Conservation (phyloP, 495 filamentous ascomycete species). For the Bacidia gigantensis region DNA sequence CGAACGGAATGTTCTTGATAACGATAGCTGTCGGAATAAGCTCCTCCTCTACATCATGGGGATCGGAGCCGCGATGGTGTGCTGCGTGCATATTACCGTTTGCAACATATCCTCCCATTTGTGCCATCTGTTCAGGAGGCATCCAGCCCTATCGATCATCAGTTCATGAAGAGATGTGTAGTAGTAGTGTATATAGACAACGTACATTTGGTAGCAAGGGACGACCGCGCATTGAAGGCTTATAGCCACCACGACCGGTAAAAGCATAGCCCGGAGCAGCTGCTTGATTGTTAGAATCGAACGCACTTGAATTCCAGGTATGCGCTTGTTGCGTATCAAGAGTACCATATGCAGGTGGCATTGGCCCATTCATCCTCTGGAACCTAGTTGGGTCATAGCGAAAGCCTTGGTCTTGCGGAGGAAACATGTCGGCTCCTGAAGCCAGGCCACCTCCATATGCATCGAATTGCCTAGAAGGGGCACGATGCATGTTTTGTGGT, state of each 20-base stretch:
- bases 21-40: slow-evolving; percentile 97
- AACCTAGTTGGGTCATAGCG: slow-evolving; percentile 47
- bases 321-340: slow-evolving; percentile 44
- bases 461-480: slow-evolving; percentile 57
- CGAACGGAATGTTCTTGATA: slow-evolving; percentile 99
- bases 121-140: slow-evolving; percentile 42
- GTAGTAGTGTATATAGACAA: slow-evolving; percentile 3
- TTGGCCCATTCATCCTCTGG: slow-evolving; percentile 43
- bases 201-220: slow-evolving; percentile 47
- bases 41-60: slow-evolving; percentile 56
- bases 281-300: slow-evolving; percentile 20
- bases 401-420: slow-evolving; percentile 43
- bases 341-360: slow-evolving; percentile 39
- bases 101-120: slow-evolving; percentile 13
- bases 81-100: background rate
- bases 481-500: slow-evolving; percentile 50
- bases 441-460: slow-evolving; percentile 45
- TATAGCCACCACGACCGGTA: slow-evolving; percentile 43
- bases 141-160: slow-evolving; percentile 40
- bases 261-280: slow-evolving; percentile 20
- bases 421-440: slow-evolving; percentile 35
- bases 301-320: slow-evolving; percentile 47
- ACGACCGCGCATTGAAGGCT: slow-evolving; percentile 29
- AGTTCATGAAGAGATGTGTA: slow-evolving; percentile 2
- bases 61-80: slow-evolving; percentile 29